Conservation (phyloP, 2,329 filamentous ascomycete species). For the Calonectria honghensis region DNA sequence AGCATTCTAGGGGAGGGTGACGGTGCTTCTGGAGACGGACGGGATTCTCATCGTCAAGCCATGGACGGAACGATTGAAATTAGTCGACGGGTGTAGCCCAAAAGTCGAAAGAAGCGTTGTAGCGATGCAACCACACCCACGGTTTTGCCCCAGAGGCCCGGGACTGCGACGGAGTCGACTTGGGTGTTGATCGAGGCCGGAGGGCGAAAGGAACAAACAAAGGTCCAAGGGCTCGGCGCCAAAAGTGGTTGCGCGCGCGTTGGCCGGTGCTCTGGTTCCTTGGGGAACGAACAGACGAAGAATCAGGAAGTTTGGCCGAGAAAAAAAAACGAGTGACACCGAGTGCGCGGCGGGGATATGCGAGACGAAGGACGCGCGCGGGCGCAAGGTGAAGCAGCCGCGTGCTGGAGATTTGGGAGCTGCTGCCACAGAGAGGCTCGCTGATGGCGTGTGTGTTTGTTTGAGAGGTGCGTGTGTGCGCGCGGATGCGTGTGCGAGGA, state of each 20-base stretch:
- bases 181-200: background rate
- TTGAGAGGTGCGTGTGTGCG: slow-evolving; percentile 17
- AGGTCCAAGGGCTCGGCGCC: slow-evolving; percentile 24
- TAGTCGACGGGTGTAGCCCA: slow-evolving; percentile 42
- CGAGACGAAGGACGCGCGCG: slow-evolving; percentile 49
- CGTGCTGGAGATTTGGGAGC: slow-evolving; percentile 47
- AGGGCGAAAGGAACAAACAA: slow-evolving; percentile 25
- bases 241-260: slow-evolving; percentile 24
- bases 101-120: slow-evolving; percentile 28
- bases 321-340: slow-evolving; percentile 38
- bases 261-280: slow-evolving; percentile 32
- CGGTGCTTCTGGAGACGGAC: slow-evolving; percentile 54
- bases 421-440: slow-evolving; percentile 42
- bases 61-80: slow-evolving; percentile 48
- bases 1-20: slow-evolving; percentile 60
- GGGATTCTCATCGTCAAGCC: slow-evolving; percentile 58
- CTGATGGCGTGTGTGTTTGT: slow-evolving; percentile 37
- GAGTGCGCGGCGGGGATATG: slow-evolving; percentile 43
- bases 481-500: slow-evolving; percentile 24
- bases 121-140: slow-evolving; percentile 40
- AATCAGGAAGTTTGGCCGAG: slow-evolving; percentile 11
- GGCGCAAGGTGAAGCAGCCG: slow-evolving; percentile 51
- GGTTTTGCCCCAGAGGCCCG: slow-evolving; percentile 27
- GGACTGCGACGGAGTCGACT: slow-evolving; percentile 18
- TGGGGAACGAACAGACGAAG: slow-evolving; percentile 21